Conservation (phyloP, 768 basidiomycete genomes). For the Termitomyces sp. region DNA sequence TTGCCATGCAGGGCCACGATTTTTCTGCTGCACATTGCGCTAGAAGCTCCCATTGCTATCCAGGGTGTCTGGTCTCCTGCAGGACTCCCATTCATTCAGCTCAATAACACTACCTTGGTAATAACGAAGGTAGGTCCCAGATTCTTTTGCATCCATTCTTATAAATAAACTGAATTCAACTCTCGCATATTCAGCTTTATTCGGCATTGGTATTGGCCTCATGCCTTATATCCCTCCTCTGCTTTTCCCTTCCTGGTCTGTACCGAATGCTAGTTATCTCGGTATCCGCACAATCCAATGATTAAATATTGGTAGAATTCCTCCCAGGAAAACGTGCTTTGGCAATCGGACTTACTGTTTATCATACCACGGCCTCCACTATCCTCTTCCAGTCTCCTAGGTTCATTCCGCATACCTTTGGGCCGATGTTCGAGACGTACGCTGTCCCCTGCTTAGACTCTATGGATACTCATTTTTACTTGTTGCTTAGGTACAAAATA, state of each 20-base stretch:
- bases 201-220: slow-evolving; percentile 57
- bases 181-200: slow-evolving; percentile 50
- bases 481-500: slow-evolving; percentile 43
- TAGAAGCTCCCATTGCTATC: slow-evolving; percentile 75
- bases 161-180: background rate
- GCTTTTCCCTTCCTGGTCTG: slow-evolving; percentile 69
- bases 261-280: slow-evolving; percentile 8
- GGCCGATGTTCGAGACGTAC: slow-evolving; percentile 55
- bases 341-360: slow-evolving; percentile 71
- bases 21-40: slow-evolving; percentile 76
- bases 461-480: background rate
- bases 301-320: slow-evolving; percentile 48
- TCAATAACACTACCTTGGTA: slow-evolving; percentile 79
- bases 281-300: background rate
- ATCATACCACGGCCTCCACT: slow-evolving; percentile 72
- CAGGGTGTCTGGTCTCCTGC: slow-evolving; percentile 68
- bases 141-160: background rate
- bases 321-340: slow-evolving; percentile 83
- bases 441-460: slow-evolving; percentile 21
- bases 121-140: slow-evolving; percentile 59
- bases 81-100: slow-evolving; percentile 68
- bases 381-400: slow-evolving; percentile 73
- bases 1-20: slow-evolving; percentile 57
- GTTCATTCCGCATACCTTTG: slow-evolving; percentile 75
- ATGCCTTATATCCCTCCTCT: slow-evolving; percentile 61